These are phyloP conservation scores for Populus nigra DNA, from an alignment of 345 rosid species.

Conservation along the genomic window DNA sequence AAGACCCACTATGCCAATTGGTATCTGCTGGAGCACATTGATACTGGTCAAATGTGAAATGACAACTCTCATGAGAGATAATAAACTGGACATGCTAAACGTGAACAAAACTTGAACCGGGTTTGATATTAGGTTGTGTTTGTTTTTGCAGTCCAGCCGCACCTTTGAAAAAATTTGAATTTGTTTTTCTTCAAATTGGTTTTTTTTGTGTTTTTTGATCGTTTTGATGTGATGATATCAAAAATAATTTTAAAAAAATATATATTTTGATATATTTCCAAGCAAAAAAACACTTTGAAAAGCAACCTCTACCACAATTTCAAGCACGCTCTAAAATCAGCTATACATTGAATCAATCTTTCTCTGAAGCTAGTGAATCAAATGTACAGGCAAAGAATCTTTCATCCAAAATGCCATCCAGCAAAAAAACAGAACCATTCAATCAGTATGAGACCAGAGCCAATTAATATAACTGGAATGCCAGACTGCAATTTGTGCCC, in stretches of 20 bases:
- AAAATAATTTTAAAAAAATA: too few species aligned
- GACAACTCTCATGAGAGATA: not conserved
- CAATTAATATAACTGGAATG: not conserved
- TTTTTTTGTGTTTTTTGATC: too few species aligned
- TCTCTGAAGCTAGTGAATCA: not conserved
- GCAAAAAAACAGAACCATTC: not conserved
- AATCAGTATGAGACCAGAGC: not conserved
- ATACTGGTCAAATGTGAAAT: not conserved
- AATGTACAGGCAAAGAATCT: not conserved
- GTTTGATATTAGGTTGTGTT: not conserved
- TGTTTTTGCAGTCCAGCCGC: too few species aligned
- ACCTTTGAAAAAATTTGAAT: too few species aligned
- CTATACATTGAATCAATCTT: not conserved
- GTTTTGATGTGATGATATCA: too few species aligned
- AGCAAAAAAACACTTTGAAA: too few species aligned
- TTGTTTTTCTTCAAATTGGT: too few species aligned
- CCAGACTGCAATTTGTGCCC: not conserved
- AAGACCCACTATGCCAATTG: not conserved
- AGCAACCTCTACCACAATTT: too few species aligned
- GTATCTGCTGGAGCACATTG: slow-evolving; percentile 4
- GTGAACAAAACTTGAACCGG: not conserved
- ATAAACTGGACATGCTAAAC: not conserved
- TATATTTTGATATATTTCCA: too few species aligned
- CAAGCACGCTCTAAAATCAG: not conserved
- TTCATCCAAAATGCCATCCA: not conserved